Evolutionary conservation across 2,329 filamentous ascomycete genomes (phyloP).

Genomic region (Hypoxylon sp.): DNA sequence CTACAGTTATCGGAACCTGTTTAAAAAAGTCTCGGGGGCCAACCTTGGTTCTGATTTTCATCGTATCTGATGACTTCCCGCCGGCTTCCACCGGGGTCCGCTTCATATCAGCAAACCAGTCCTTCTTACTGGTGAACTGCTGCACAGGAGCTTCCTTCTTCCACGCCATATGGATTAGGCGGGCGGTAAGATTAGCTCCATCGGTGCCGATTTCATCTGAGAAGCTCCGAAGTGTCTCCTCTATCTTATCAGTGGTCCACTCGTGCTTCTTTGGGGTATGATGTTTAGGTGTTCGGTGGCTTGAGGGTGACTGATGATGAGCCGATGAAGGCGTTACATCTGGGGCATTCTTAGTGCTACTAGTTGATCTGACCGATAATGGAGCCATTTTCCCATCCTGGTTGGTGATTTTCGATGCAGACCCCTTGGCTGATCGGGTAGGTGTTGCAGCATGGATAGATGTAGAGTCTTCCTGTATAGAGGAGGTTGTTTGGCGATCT

Average conservation of each 20-base stretch:
- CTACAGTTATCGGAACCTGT: not conserved
- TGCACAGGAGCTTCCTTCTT: conserved; percentile 58
- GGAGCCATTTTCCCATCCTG: conserved; percentile 43
- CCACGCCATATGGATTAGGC: conserved; percentile 63
- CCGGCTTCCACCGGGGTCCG: conserved; percentile 53
- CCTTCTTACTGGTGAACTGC: conserved; percentile 60
- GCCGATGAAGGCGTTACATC: conserved; percentile 41
- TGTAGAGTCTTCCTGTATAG: conserved; percentile 31
- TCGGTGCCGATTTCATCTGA: conserved; percentile 62
- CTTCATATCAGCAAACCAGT: conserved; percentile 65
- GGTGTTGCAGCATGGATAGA: conserved; percentile 46
- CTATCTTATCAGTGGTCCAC: conserved; percentile 63
- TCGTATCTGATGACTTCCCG: conserved; percentile 57
- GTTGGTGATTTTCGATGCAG: conserved; percentile 40
- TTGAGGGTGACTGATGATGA: conserved; percentile 39
- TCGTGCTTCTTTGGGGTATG: conserved; percentile 56
- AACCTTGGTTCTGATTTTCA: conserved; percentile 69
- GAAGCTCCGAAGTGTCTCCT: conserved; percentile 58
- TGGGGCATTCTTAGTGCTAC: conserved; percentile 32
- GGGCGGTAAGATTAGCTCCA: conserved; percentile 61
- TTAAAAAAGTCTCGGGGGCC: conserved; percentile 32
- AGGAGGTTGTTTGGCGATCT: conserved; percentile 37
- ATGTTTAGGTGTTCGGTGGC: conserved; percentile 52
- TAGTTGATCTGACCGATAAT: conserved; percentile 41
- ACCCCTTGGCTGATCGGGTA: conserved; percentile 32